Base-by-base conservation (phyloP, 176 grass and related monocot species). In the Guadua angustifolia region DNA sequence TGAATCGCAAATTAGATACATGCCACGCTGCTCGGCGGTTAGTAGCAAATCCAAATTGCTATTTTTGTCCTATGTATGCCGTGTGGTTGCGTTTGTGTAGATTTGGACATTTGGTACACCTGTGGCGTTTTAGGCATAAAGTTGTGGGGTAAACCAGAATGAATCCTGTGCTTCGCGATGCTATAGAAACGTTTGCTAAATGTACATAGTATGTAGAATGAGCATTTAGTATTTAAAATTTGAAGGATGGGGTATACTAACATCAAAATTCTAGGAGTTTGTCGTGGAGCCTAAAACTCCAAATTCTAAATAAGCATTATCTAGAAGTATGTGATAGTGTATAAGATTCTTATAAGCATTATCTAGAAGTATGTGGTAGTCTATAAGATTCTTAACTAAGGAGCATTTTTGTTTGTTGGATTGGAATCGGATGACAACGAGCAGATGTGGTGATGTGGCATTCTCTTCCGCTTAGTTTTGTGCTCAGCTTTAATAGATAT, bases 61-160 rank as follows among this genome's bases (percentile, higher is more conserved):
- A 51, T 18, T 0, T 78, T 36, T 57, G 66, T 7, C 75, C 5
- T 49, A 8, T 15, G 44, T 66, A 2, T 52, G 69, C 74, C 19
- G 24, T 25, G 38, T 49, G 51, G 6, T 22, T 3, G 16, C 55
- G 22, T 46, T 43, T 65, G 50, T 42, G 82, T 43, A 67, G 67
- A 70, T 88, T 77, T 24, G 65, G 14, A 71, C 66, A 69, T 87
- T 76, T 25, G 59, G 15, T 58, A 59, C 52, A 4, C 13, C 6
- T 29, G 32, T 26, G 67, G 4, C 45, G 67, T 42, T 78, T 85
- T 74, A 58, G 67, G 83, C 79, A 79, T 29, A 22, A 44, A 67
- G 16, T 75, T 87, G 42, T 18, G 89, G 45, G 4, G 57, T 3
- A 19, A 14, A 59, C 21, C 57, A 26, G 11, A 61, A 61, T 61